phyloP scores from a whole-genome alignment of 306 rosid species.

The Lathyrus oleraceus region DNA sequence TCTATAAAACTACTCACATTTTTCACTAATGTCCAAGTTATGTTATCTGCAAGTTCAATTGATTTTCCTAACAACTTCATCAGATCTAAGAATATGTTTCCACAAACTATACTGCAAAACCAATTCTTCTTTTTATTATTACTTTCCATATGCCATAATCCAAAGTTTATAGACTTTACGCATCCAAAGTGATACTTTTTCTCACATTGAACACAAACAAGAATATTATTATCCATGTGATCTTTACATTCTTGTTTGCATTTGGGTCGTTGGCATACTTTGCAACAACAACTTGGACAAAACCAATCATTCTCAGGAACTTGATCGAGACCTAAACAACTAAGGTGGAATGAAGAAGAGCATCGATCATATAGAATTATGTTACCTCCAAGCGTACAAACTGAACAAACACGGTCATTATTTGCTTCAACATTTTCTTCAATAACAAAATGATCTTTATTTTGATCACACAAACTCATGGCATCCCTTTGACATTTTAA shows the following conservation, averaged over 20 bases:
- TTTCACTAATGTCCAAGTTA: conserved; percentile 62
- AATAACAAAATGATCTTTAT: not conserved
- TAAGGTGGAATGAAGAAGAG: conserved; percentile 54
- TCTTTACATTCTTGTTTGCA: not conserved
- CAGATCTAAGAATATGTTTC: conserved; percentile 39
- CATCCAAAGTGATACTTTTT: too few species aligned
- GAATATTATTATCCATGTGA: not conserved
- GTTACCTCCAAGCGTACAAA: conserved; percentile 60
- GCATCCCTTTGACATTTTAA: conserved; percentile 46
- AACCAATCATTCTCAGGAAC: conserved; percentile 62
- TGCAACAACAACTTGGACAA: conserved; percentile 67
- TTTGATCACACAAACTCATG: not conserved
- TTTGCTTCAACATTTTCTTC: not conserved
- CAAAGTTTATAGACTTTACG: too few species aligned
- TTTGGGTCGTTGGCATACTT: conserved; percentile 38
- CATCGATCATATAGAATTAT: conserved; percentile 63
- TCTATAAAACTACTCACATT: not conserved
- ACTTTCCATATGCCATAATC: too few species aligned
- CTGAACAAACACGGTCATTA: conserved; percentile 44
- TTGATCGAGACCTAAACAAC: conserved; percentile 45
- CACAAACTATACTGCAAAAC: conserved; percentile 58
- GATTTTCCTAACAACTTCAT: conserved; percentile 51
- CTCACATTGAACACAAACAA: too few species aligned
- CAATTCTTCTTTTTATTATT: conserved; percentile 15
- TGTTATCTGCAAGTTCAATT: conserved; percentile 39